Evolutionary conservation across 257 asterid genomes (phyloP), one percentile per base, ranked within the genome.

Genomic region (Avicennia marina): DNA sequence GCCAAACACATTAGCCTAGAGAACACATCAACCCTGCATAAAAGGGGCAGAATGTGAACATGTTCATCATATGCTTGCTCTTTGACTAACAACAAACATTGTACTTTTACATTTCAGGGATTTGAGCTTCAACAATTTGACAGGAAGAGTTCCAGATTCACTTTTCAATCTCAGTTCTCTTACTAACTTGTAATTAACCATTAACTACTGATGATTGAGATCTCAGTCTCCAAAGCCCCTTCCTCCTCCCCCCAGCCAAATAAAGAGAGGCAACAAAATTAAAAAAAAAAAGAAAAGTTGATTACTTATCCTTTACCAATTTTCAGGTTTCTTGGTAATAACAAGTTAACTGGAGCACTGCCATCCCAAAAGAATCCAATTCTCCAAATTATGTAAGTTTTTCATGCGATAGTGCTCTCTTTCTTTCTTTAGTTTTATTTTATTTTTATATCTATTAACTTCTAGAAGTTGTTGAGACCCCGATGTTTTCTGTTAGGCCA

Each of bases 81-180:
- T n/a, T n/a, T n/a, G n/a, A n/a, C n/a, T n/a, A n/a, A n/a, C 60
- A 5, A n/a, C 15, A 6, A 41, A 60, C 57, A 41, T 22, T 22
- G 8, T 53, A 43, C 43, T 50, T 60, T 18, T 43, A 34, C 54
- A 70, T 69, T 62, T 67, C 83, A 90, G 97, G 82, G 97, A 90
- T 68, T 78, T 90, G 81, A 84, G 95, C 83, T 86, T 82, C 93
- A 90, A 90, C 75, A 80, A 72, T 72, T 71, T 89, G 76, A 73
- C 75, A 1, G 97, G 88, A 50, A 31, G 51, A 48, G 55, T 81
- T 50, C 90, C 94, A 19, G 79, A 71, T 11, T 60, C 66, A 18
- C 82, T 89, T 60, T 73, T 89, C 78, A 81, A 81, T 44, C 75
- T 67, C 51, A 63, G 53, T 58, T 57, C 69, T 31, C 84, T 86